These are phyloP conservation scores for Pleurotus salmoneostramineus DNA, from an alignment of 768 basidiomycete genomes.

Conservation along the genomic window DNA sequence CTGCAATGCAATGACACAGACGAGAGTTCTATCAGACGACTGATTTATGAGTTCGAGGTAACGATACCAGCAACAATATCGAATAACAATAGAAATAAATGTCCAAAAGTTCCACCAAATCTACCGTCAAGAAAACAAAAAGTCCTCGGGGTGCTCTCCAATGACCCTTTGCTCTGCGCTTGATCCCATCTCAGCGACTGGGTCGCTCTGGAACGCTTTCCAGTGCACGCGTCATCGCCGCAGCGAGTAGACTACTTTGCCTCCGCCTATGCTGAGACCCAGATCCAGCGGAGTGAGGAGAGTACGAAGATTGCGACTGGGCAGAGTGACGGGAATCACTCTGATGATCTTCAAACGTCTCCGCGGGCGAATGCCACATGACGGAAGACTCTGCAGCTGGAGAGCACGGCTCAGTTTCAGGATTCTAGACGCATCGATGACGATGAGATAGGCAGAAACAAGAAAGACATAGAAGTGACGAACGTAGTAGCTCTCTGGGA, in stretches of 20 bases:
- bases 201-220: background rate
- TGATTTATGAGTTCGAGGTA: too few species aligned
- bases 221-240: background rate
- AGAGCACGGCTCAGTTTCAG: background rate
- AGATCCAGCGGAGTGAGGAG: background rate
- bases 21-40: too few species aligned
- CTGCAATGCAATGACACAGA: too few species aligned
- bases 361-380: background rate
- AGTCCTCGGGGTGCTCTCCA: background rate
- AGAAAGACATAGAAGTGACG: background rate
- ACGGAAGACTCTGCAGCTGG: conserved; percentile 5
- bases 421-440: background rate
- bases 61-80: too few species aligned
- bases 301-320: background rate
- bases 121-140: background rate
- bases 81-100: too few species aligned
- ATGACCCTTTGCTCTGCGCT: too few species aligned
- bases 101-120: background rate
- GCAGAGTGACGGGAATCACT: conserved; percentile 1
- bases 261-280: background rate
- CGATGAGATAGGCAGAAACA: background rate
- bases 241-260: background rate
- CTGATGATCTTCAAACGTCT: background rate
- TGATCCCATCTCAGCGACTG: background rate
- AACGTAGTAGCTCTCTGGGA: conserved; percentile 2